These are phyloP conservation scores for Penicillium argentinense DNA, from an alignment of 495 filamentous ascomycete genomes.

Conservation along the genomic window DNA sequence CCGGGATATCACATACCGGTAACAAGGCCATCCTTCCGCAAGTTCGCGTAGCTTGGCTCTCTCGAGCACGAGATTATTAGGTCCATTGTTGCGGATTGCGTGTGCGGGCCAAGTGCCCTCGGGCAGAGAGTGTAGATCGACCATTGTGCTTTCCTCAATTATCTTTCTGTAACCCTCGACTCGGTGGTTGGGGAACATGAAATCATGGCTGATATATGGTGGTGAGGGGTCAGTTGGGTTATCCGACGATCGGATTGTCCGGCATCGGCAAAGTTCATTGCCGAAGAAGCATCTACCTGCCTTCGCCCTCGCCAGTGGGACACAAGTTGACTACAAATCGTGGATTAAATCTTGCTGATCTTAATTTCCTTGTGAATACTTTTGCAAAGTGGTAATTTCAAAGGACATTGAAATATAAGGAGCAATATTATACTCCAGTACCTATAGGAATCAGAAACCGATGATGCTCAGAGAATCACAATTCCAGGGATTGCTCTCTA, in stretches of 20 bases:
- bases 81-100: constrained; percentile 59
- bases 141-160: constrained; percentile 10
- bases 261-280: constrained; percentile 10
- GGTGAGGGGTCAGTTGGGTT: background rate
- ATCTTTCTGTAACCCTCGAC: background rate
- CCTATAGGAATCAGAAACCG: no score
- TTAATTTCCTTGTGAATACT: no score
- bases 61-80: constrained; percentile 43
- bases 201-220: no score
- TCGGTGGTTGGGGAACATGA: background rate
- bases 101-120: constrained; percentile 23
- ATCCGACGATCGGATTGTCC: constrained; percentile 1
- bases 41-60: constrained; percentile 58
- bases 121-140: constrained; percentile 31
- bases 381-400: no score
- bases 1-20: constrained; percentile 32
- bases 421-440: no score
- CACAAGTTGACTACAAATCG: no score
- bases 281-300: constrained; percentile 7
- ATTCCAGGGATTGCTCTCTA: background rate
- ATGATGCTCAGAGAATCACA: no score
- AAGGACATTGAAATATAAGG: no score
- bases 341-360: no score
- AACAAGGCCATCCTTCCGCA: constrained; percentile 68
- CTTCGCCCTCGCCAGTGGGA: no score